Conservation (phyloP, 306 rosid genomes). For the Rosa lucieae region DNA sequence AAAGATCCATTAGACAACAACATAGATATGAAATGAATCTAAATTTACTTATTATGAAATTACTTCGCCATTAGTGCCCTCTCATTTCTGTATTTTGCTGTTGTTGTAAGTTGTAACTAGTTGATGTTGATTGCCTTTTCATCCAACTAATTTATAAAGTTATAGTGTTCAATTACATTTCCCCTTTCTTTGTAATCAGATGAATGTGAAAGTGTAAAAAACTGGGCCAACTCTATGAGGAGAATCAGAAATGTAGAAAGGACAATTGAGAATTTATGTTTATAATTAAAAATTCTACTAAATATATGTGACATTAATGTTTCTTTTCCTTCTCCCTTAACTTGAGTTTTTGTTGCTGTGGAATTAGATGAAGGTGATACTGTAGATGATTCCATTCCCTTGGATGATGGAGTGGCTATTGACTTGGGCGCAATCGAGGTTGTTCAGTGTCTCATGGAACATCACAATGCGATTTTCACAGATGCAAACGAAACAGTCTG, state of each 20-base stretch:
- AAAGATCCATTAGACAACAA: too few relatives aligned
- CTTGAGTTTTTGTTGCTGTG: background rate
- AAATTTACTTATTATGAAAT: too few relatives aligned
- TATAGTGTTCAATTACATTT: background rate
- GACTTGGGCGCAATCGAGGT: slow-evolving; percentile 92
- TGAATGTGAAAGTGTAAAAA: background rate
- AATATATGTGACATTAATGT: background rate
- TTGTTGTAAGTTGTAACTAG: too few relatives aligned
- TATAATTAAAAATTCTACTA: background rate
- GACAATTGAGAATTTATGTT: background rate
- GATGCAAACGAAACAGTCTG: too few relatives aligned
- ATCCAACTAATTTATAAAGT: background rate
- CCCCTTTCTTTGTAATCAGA: background rate
- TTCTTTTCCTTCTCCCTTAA: background rate
- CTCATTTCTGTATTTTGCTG: background rate
- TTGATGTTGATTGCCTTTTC: background rate
- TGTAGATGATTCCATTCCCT: slow-evolving; percentile 74
- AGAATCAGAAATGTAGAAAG: background rate
- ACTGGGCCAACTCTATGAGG: background rate
- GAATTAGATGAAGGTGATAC: slow-evolving; percentile 65
- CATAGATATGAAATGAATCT: too few relatives aligned
- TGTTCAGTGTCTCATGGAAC: slow-evolving; percentile 31
- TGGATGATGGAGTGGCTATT: slow-evolving; percentile 78
- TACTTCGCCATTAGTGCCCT: too few relatives aligned
- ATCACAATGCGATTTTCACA: too few relatives aligned